Evolutionary conservation across 495 filamentous ascomycete species (phyloP).

Genomic region (Niebla homalea): DNA sequence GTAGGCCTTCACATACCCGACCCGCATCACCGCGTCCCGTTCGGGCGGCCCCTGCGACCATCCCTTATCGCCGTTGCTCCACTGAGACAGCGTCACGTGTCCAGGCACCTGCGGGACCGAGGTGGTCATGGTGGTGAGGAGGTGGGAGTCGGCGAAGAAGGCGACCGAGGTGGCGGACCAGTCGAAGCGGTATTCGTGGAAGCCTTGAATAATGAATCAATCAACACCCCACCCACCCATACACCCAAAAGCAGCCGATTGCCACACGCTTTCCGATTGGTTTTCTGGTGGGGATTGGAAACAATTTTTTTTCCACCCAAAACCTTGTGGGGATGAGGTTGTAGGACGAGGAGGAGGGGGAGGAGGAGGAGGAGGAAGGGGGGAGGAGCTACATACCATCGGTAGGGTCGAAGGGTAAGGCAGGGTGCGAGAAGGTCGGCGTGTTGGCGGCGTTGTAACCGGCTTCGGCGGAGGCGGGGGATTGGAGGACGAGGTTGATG

Average conservation of each 20-base stretch:
- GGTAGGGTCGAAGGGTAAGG: slow-evolving; percentile 49
- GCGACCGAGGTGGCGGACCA: slow-evolving; percentile 45
- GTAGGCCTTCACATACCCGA: slow-evolving; percentile 60
- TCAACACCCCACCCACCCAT: no score
- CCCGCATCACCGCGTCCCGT: slow-evolving; percentile 42
- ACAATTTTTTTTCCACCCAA: slow-evolving; percentile 9
- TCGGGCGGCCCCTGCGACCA: slow-evolving; percentile 60
- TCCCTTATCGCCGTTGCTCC: slow-evolving; percentile 57
- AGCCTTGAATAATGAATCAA: no score
- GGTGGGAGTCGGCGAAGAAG: slow-evolving; percentile 50
- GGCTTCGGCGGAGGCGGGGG: slow-evolving; percentile 34
- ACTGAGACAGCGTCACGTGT: slow-evolving; percentile 57
- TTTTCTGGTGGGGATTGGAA: no score
- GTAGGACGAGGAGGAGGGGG: slow-evolving; percentile 11
- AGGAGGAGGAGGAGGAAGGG: no score
- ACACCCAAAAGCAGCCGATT: no score
- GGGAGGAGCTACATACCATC: slow-evolving; percentile 2
- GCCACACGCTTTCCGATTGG: no score
- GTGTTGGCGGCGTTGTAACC: slow-evolving; percentile 46
- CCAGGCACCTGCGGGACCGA: slow-evolving; percentile 45
- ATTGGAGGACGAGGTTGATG: slow-evolving; percentile 62
- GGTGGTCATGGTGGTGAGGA: slow-evolving; percentile 39
- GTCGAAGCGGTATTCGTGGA: slow-evolving; percentile 70
- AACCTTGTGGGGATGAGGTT: slow-evolving; percentile 10
- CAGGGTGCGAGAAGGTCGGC: slow-evolving; percentile 36